A percentile compares a stretch with the other conserved stretches of the same genome.
Conservation (phyloP, 192 early-diverging fungal genomes). For the Allomyces arbusculus region DNA sequence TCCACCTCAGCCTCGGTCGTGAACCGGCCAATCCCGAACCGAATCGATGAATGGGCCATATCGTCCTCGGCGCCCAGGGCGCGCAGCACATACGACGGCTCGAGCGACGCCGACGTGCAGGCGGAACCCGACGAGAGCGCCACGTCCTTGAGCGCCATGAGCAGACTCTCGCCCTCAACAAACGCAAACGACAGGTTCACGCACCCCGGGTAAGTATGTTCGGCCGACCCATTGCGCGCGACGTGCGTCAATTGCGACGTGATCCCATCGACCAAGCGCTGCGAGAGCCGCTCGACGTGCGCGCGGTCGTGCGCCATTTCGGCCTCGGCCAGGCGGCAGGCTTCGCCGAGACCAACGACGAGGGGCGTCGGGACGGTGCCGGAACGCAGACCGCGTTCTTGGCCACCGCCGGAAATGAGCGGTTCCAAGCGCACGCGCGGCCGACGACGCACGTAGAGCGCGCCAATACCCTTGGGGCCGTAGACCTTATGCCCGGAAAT, state of each 20-base stretch:
- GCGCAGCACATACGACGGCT: conserved; percentile 89
- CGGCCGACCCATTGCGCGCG: conserved; percentile 71
- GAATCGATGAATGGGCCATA: conserved; percentile 83
- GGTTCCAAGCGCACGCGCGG: conserved; percentile 85
- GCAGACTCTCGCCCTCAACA: conserved; percentile 88
- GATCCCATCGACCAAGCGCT: conserved; percentile 62
- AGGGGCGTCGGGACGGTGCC: conserved; percentile 86
- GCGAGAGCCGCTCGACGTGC: conserved; percentile 48
- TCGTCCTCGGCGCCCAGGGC: conserved; percentile 94
- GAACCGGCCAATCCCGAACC: conserved; percentile 91
- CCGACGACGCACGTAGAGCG: conserved; percentile 74
- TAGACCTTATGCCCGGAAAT: conserved; percentile 95
- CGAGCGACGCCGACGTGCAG: conserved; percentile 86
- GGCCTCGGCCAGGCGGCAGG: conserved; percentile 49
- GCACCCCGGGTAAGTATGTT: conserved; percentile 65
- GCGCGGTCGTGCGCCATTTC: conserved; percentile 71
- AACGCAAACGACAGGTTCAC: conserved; percentile 92
- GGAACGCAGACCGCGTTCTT: conserved; percentile 81
- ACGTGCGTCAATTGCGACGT: conserved; percentile 56
- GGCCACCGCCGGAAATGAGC: conserved; percentile 79
- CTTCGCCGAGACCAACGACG: conserved; percentile 75
- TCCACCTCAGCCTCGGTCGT: conserved; percentile 91
- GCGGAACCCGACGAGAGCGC: conserved; percentile 87
- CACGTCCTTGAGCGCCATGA: conserved; percentile 96
- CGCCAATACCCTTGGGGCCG: conserved; percentile 93